A percentile compares a stretch with the other conserved stretches of the same genome.
Evolutionary conservation across 2,329 filamentous ascomycete genomes (phyloP).

Genomic region (Penicillium sp.): DNA sequence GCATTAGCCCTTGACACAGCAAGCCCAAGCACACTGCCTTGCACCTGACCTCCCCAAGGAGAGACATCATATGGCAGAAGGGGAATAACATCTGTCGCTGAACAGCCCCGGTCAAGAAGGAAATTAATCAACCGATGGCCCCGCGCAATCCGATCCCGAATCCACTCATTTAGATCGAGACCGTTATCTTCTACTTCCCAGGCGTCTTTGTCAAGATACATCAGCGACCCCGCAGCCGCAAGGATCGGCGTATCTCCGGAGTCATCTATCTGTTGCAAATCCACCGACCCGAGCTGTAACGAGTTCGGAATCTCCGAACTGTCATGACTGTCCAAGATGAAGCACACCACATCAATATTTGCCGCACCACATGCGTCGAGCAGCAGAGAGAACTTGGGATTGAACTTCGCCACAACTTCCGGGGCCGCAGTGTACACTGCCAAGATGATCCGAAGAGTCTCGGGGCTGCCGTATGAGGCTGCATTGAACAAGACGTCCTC

Average conservation of each 20-base stretch:
- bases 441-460: constrained; percentile 17
- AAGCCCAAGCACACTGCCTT: not conserved
- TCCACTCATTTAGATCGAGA: not conserved
- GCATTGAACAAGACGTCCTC: constrained; percentile 18
- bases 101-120: not conserved
- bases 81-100: not conserved
- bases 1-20: constrained; percentile 10
- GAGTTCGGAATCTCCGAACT: not conserved
- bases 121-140: not conserved
- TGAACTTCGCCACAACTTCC: constrained; percentile 2
- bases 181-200: not conserved
- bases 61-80: not conserved
- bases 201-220: not conserved
- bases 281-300: constrained; percentile 12
- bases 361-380: constrained; percentile 13
- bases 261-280: constrained; percentile 1
- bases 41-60: not conserved
- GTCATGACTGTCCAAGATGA: constrained; percentile 16
- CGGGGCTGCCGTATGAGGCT: constrained; percentile 14
- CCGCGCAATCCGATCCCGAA: not conserved
- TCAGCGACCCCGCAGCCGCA: constrained; percentile 2
- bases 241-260: not conserved
- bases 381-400: constrained; percentile 9
- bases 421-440: constrained; percentile 13
- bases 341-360: constrained; percentile 13